phyloP scores from a whole-genome alignment of 2,329 filamentous ascomycete genomes.

The Talaromyces funiculosus region DNA sequence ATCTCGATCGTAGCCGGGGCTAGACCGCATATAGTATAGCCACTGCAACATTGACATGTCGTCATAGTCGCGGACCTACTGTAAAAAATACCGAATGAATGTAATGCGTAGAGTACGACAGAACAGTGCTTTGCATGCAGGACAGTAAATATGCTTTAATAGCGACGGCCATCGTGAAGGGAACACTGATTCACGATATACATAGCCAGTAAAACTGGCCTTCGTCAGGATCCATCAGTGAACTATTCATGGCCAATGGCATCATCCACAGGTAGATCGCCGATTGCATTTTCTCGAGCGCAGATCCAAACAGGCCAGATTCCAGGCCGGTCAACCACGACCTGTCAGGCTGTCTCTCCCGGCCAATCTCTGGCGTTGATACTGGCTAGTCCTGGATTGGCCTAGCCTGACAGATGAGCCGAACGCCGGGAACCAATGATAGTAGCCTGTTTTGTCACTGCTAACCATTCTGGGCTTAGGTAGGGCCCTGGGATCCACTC shows the following conservation, averaged over 20 bases:
- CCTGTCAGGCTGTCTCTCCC: not conserved
- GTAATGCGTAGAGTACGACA: too few relatives aligned
- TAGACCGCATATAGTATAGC: not conserved
- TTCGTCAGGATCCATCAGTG: too few relatives aligned
- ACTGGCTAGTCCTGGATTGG: not conserved
- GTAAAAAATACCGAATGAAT: too few relatives aligned
- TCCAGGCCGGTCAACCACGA: not conserved
- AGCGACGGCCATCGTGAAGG: too few relatives aligned
- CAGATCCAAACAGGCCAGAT: not conserved
- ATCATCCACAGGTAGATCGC: too few relatives aligned
- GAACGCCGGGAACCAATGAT: not conserved
- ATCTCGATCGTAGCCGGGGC: not conserved
- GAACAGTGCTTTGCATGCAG: too few relatives aligned
- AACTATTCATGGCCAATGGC: too few relatives aligned
- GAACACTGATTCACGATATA: too few relatives aligned
- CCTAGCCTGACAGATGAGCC: not conserved
- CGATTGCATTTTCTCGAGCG: not conserved
- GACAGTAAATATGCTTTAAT: too few relatives aligned
- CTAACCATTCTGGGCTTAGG: not conserved
- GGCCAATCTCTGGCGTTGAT: not conserved
- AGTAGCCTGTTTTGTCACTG: too few relatives aligned
- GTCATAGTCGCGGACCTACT: too few relatives aligned
- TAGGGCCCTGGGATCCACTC: not conserved
- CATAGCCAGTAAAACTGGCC: too few relatives aligned
- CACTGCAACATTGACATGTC: not conserved